Evolutionary conservation across 208 protist species (phyloP), one percentile per base, ranked within the genome.

Genomic region (Wallacemonas sp.): DNA sequence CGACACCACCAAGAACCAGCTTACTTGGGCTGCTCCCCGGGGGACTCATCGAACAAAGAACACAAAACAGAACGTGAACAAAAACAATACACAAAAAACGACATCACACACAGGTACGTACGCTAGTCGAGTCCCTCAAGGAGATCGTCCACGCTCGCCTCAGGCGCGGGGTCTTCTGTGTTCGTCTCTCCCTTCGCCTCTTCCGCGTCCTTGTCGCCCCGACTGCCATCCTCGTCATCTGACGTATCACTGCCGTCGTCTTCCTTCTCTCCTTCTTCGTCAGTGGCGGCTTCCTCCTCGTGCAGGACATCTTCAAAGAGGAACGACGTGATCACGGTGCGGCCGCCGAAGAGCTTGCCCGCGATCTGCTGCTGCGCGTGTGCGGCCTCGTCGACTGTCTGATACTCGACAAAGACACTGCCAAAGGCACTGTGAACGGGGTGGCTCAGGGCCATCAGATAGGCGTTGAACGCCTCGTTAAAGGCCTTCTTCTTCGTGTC

Each of bases 321-420:
- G 70, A 97, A 97, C 1, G 88, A 90, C 2, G 92, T 97, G 29
- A 97, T 70, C 16, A 97, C 86, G n/a, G 92, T 95, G 49, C 92
- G 84, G 16, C 78, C 79, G 24, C 83, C 78, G 72, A 95, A 97
- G 11, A 93, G 70, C 49, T 90, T 85, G 2, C 92, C 92, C 0
- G 87, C 85, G 55, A 97, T 87, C n/a, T 71, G 61, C 57, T 72
- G 76, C 77, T 97, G 92, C 39, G 89, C 92, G 36, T 70, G 61
- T 1, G 80, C 80, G 11, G 92, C 92, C 66, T 97, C 89, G 63
- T 95, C 92, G 24, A 90, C 74, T 0, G 89, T 91, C 34, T 86
- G 78, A 65, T 97, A 97, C 72, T 88, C 86, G 3, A 93, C 85
- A 79, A 94, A 97, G 17, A 95, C 84, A 32, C 80, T 78, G 16